A percentile compares a stretch with the other conserved stretches of the same genome.
phyloP scores from a whole-genome alignment of 2,329 filamentous ascomycete species.

The Didymella pinodella region DNA sequence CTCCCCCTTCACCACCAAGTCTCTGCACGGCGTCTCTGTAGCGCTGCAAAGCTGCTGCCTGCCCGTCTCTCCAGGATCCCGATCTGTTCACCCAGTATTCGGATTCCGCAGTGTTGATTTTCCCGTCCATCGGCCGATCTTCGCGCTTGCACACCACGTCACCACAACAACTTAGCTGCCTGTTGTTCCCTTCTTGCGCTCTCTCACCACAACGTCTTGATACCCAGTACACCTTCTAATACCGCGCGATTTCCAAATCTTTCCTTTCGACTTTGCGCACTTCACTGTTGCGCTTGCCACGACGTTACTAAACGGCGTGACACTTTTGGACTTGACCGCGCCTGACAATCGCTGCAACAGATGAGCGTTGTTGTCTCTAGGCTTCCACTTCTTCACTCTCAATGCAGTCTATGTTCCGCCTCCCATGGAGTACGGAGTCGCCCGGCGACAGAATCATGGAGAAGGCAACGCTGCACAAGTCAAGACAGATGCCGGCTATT shows the following conservation, averaged over 20 bases:
- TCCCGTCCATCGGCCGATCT: conserved; percentile 42
- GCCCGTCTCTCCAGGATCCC: conserved; percentile 32
- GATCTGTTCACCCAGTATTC: conserved; percentile 30
- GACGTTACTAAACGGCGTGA: conserved; percentile 44
- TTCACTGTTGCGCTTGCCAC: conserved; percentile 33
- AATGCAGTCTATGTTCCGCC: conserved; percentile 62
- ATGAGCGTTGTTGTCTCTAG: conserved; percentile 50
- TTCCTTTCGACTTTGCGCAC: conserved; percentile 25
- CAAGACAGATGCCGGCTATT: conserved; percentile 55
- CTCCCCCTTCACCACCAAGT: conserved; percentile 25
- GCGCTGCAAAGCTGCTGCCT: conserved; percentile 38
- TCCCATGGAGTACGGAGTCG: conserved; percentile 58
- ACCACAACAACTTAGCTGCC: conserved; percentile 42
- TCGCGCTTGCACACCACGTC: conserved; percentile 41
- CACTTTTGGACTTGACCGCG: conserved; percentile 42
- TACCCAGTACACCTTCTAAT: conserved; percentile 46
- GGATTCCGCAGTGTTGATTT: conserved; percentile 25
- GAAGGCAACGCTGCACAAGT: conserved; percentile 52
- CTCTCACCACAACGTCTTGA: conserved; percentile 41
- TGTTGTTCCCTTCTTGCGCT: conserved; percentile 46
- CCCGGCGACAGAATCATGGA: conserved; percentile 55
- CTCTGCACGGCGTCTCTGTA: conserved; percentile 34
- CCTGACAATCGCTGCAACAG: conserved; percentile 46
- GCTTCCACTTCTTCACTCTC: conserved; percentile 46
- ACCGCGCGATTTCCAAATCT: conserved; percentile 28